Percentiles rank a stretch among this genome's conserved stretches.
Evolutionary conservation across 805 yeast species (phyloP).

Genomic region (Isabelozyma heimii): DNA sequence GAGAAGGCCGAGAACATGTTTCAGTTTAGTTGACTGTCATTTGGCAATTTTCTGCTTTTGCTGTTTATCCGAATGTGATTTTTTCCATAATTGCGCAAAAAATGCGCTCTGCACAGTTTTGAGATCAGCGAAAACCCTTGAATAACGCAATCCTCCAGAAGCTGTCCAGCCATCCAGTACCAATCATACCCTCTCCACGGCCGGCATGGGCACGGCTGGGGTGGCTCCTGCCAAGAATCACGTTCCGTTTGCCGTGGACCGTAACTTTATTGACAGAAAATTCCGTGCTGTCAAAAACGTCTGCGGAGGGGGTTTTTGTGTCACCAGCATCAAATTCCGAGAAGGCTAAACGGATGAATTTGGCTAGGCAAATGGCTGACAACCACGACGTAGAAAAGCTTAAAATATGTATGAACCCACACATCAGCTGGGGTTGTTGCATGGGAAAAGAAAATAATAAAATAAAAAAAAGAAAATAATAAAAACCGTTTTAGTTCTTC

Average conservation of each 20-base stretch:
- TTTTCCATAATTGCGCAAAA: neutral
- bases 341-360: neutral
- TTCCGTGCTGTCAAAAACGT: neutral
- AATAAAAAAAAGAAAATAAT: too few relatives aligned
- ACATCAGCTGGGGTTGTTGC: too few relatives aligned
- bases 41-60: neutral
- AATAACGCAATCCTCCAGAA: too few relatives aligned
- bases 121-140: neutral
- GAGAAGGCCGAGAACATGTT: too few relatives aligned
- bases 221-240: neutral
- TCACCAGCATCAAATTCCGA: neutral
- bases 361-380: neutral
- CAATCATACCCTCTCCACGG: too few relatives aligned
- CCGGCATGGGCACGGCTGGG: neutral
- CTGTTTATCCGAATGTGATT: neutral
- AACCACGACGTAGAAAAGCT: neutral
- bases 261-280: too few relatives aligned
- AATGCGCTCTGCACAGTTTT: neutral
- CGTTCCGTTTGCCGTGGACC: neutral
- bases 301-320: neutral
- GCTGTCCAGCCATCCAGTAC: too few relatives aligned
- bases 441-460: too few relatives aligned
- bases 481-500: too few relatives aligned
- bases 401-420: neutral
- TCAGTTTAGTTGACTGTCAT: too few relatives aligned